phyloP scores from a whole-genome alignment of 139 green algal genomes.

The Tetraselmis striata region DNA sequence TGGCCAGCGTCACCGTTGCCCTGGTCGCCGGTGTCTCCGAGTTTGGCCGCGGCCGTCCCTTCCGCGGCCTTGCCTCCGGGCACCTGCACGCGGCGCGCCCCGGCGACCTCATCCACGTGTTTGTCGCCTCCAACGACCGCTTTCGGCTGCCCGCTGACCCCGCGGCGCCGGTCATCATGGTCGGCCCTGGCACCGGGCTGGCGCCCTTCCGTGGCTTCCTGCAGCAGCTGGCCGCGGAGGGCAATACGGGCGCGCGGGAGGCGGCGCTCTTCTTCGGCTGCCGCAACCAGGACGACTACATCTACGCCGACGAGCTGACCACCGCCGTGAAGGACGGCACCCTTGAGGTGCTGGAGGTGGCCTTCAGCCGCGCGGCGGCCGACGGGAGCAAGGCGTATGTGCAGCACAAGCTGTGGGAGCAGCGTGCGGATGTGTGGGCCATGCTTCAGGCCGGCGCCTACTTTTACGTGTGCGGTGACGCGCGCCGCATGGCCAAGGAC shows the following conservation, averaged over 20 bases:
- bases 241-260: slow-evolving; percentile 1
- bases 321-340: slow-evolving; percentile 34
- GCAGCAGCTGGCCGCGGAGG: slow-evolving; percentile 66
- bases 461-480: slow-evolving; percentile 96
- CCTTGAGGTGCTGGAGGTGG: slow-evolving; percentile 61
- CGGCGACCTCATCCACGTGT: slow-evolving; percentile 47
- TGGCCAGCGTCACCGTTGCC: not conserved
- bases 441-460: slow-evolving; percentile 29
- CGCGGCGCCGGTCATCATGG: slow-evolving; percentile 80
- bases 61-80: not conserved
- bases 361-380: slow-evolving; percentile 58
- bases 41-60: not conserved
- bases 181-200: slow-evolving; percentile 92
- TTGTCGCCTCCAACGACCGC: slow-evolving; percentile 56
- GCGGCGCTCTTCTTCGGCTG: slow-evolving; percentile 82
- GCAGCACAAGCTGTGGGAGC: slow-evolving; percentile 70
- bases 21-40: not conserved
- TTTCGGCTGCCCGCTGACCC: slow-evolving; percentile 80
- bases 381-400: slow-evolving; percentile 77
- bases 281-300: slow-evolving; percentile 66
- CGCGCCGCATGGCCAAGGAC: slow-evolving; percentile 92
- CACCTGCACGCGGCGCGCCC: not conserved
- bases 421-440: slow-evolving; percentile 33
- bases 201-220: slow-evolving; percentile 97
- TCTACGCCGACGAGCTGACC: slow-evolving; percentile 78